Percentiles rank a stretch among this genome's conserved stretches.
These are phyloP conservation scores for Backusella australiensis DNA, from an alignment of 192 early-diverging fungal genomes.

Conservation along the genomic window DNA sequence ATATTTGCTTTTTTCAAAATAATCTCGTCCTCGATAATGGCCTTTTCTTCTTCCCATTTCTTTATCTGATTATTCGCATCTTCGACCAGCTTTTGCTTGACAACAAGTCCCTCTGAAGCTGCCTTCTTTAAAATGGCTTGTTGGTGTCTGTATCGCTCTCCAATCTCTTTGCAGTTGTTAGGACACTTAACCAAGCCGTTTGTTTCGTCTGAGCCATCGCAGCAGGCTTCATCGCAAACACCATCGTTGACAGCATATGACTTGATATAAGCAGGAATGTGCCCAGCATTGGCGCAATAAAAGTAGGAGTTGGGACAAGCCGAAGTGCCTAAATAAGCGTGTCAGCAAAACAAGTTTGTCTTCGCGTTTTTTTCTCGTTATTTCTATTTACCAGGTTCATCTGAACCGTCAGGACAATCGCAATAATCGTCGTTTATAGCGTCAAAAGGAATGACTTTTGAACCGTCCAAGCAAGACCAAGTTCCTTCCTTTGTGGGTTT, in stretches of 20 bases:
- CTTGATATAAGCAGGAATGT: conserved; percentile 64
- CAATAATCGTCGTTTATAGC: conserved; percentile 97
- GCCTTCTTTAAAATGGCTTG: conserved; percentile 28
- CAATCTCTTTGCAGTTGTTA: conserved; percentile 71
- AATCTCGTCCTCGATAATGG: conserved; percentile 26
- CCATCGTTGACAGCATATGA: conserved; percentile 89
- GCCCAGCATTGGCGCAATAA: conserved; percentile 80
- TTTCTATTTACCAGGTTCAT: conserved; percentile 79
- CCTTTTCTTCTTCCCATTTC: conserved; percentile 18
- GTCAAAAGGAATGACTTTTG: conserved; percentile 60
- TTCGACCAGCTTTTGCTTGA: conserved; percentile 19
- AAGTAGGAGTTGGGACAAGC: conserved; percentile 82
- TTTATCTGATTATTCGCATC: conserved; percentile 16
- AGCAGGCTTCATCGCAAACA: conserved; percentile 92
- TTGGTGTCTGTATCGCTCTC: conserved; percentile 39
- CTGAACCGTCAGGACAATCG: conserved; percentile 92
- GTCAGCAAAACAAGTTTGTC: not conserved
- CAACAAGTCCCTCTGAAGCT: conserved; percentile 3
- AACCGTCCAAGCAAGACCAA: conserved; percentile 77
- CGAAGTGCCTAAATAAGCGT: conserved; percentile 68
- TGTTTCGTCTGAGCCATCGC: conserved; percentile 94
- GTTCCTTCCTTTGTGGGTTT: conserved; percentile 22
- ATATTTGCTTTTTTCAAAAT: conserved; percentile 27
- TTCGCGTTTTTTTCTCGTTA: not conserved
- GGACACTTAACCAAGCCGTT: conserved; percentile 59